Evolutionary conservation across 805 yeast genomes (phyloP), one percentile per base, ranked within the genome.

Genomic region (Candida fluviatilis): DNA sequence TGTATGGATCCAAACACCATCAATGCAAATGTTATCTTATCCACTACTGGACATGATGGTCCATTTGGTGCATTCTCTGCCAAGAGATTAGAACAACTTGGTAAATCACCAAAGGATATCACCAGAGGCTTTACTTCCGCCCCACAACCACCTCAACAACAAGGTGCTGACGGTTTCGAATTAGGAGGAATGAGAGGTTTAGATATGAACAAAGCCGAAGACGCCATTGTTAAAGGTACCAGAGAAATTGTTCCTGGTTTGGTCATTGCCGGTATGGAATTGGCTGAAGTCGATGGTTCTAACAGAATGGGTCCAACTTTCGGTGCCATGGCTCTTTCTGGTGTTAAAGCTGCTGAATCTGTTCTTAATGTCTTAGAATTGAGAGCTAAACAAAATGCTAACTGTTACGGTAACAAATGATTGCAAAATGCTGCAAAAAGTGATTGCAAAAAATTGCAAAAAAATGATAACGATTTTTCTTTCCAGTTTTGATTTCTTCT

Each of bases 221-320:
- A 82, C 49, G 80, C 78, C 14, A 82, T 83, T 50, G 90, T 83
- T 41, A 80, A 78, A 62, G 70, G 75, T 40, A 76, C 89, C 29
- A 69, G 82, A 54, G 85, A 79, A 56, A 74, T 79, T 33, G 73
- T 70, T 38, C 82, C 83, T 13, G 85, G 85, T 21, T 67, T 79
- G 42, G 80, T 78, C 43, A 82, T 84, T 35, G 75, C 76, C 10
- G 90, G 91, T 51, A 83, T 83, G 91, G 90, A 83, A 62, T 71
- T 81, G 47, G 80, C 86, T 24, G 89, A 83, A 57, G 76, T 82
- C 38, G 86, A 81, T 52, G 89, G 89, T 18, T 75, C 78, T 49
- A 80, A 82, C 73, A 76, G 91, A 64, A 83, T 83, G 89, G 90
- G 90, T 18, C 90, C 91, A 36, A 82, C 89, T 28, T 83, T 83